Percentiles rank a stretch among this genome's conserved stretches.
phyloP scores from a whole-genome alignment of 2,329 filamentous ascomycete species.

The Calonectria henricotiae region DNA sequence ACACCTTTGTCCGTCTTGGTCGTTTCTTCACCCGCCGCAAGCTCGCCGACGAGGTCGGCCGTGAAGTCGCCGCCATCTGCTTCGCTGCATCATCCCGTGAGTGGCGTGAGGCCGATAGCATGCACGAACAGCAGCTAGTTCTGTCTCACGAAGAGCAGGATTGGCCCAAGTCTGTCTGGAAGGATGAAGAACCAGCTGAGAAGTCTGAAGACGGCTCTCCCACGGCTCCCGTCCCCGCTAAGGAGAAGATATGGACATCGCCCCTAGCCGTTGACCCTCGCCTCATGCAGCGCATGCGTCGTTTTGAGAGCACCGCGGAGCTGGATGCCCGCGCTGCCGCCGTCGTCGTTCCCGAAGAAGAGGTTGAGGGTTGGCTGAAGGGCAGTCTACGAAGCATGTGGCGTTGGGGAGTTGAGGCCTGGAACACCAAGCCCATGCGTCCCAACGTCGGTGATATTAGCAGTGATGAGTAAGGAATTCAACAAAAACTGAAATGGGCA shows the following conservation, averaged over 20 bases:
- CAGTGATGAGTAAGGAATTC: slow-evolving; percentile 53
- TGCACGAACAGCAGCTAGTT: slow-evolving; percentile 66
- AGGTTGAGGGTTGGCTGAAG: slow-evolving; percentile 80
- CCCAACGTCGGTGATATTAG: slow-evolving; percentile 62
- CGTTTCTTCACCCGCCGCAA: slow-evolving; percentile 89
- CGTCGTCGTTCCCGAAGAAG: slow-evolving; percentile 77
- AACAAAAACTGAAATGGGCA: not conserved
- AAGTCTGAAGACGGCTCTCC: slow-evolving; percentile 61
- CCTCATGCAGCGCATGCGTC: slow-evolving; percentile 84
- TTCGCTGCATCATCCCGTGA: slow-evolving; percentile 74
- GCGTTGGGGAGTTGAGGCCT: slow-evolving; percentile 66
- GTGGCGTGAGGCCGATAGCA: slow-evolving; percentile 63
- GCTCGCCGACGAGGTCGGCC: slow-evolving; percentile 90
- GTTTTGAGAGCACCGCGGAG: slow-evolving; percentile 79
- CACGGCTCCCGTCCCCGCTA: slow-evolving; percentile 60
- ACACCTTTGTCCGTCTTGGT: slow-evolving; percentile 88
- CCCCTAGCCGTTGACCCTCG: slow-evolving; percentile 83
- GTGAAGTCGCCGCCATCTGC: slow-evolving; percentile 89
- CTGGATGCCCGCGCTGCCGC: slow-evolving; percentile 78
- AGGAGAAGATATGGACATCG: slow-evolving; percentile 83
- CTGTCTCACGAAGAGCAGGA: slow-evolving; percentile 82
- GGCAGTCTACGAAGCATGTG: slow-evolving; percentile 70
- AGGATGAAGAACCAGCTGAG: slow-evolving; percentile 64
- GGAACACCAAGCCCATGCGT: slow-evolving; percentile 60
- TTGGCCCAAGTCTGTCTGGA: slow-evolving; percentile 87